phyloP scores from a whole-genome alignment of 1,139 yeast species.

The Yamadazyma dushanensis region DNA sequence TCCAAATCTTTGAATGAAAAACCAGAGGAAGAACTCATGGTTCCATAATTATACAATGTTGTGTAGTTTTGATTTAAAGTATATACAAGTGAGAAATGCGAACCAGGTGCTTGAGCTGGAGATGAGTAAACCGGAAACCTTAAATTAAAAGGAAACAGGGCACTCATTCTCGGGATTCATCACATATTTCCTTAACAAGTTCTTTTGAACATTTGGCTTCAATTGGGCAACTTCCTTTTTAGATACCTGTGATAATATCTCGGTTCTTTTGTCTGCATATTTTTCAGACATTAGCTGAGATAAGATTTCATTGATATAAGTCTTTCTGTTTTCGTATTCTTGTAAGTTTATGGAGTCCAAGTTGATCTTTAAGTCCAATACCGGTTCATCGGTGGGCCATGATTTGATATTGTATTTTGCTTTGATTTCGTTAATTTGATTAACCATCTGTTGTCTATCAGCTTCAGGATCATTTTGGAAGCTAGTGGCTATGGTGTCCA shows the following conservation, averaged over 20 bases:
- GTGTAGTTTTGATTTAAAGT: neutral
- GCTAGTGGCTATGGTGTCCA: constrained; percentile 42
- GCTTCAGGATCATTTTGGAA: constrained; percentile 34
- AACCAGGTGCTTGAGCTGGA: too few species aligned
- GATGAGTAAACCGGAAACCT: neutral
- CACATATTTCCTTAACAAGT: constrained; percentile 42
- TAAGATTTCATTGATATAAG: constrained; percentile 32
- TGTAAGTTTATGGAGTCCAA: constrained; percentile 22
- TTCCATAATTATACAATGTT: neutral
- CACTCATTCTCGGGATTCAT: constrained; percentile 37
- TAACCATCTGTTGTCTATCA: constrained; percentile 35
- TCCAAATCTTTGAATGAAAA: constrained; percentile 1
- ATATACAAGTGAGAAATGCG: constrained; percentile 7
- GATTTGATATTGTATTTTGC: constrained; percentile 53
- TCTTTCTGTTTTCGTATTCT: constrained; percentile 29
- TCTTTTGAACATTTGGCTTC: constrained; percentile 33
- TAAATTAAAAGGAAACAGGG: constrained; percentile 24
- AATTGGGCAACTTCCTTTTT: constrained; percentile 25
- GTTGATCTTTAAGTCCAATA: constrained; percentile 33
- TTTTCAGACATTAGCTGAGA: constrained; percentile 34
- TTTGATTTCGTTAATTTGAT: constrained; percentile 49
- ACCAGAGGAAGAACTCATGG: neutral
- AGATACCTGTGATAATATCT: constrained; percentile 27
- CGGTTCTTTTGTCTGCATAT: constrained; percentile 22
- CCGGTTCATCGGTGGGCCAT: constrained; percentile 56